Base-by-base conservation (phyloP, 208 protist species). In the Acanthamoeba castellanii region DNA sequence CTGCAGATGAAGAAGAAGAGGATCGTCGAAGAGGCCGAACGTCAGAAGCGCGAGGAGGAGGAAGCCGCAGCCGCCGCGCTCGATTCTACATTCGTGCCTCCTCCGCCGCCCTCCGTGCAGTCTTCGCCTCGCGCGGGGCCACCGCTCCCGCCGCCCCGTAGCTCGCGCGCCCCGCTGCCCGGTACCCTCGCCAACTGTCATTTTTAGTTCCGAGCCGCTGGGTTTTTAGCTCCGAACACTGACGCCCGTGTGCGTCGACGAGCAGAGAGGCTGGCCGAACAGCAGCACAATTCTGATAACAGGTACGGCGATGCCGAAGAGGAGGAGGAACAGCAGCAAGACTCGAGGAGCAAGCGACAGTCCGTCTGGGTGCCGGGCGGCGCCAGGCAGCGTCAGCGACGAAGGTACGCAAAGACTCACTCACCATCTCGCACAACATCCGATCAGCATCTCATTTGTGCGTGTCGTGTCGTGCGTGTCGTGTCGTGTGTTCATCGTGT, bases 1-100 rank as follows among this genome's bases (percentile, higher is more conserved):
- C 45, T 89, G 34, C 50, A 64, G 50, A 89, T 89, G 81, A 89
- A 89, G 55, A 57, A 89, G 81, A 89, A 89, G 55, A 52, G 34
- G 16, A 27, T 89, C 0, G 0, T n/a, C 22, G 81, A 57, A 14
- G 55, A 89, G 34, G 81, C 25, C 8, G 55, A 89, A 89, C 81
- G 47, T 6, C 25, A 64, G 34, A n/a, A 59, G 34, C 81, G 34
- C 30, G 55, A 89, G 55, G 16, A 7, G 27, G 81, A 89, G 32
- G 25, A 50, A 59, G 70, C 70, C 37, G 81, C 59, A 4, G 16
- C 59, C 25, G 16, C 59, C 14, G 16, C 47, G 8, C 27, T 59
- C 37, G 37, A 59, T 87, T 16, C 78, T 8, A 59, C 78, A 32
- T 87, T 32, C 47, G 18, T 59, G 22, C 22, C 78, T 87, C 47